A percentile compares a stretch with the other conserved stretches of the same genome.
These are phyloP conservation scores for Acarospora socialis DNA, from an alignment of 2,329 filamentous ascomycete species.

Conservation along the genomic window DNA sequence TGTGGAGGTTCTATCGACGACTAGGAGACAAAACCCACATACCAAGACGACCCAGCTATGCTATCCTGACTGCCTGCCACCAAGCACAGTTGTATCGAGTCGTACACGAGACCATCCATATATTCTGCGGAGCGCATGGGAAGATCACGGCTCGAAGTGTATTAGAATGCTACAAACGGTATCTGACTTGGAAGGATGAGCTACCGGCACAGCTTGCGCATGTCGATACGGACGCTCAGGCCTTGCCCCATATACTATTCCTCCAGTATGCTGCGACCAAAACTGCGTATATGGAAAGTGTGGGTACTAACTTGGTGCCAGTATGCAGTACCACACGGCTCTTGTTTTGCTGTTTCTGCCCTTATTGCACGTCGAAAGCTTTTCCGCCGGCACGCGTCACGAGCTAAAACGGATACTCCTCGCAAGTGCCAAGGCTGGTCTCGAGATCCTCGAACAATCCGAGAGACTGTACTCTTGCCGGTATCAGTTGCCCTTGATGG, in stretches of 20 bases:
- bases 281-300: too few relatives aligned
- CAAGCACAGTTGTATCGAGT: conserved; percentile 15
- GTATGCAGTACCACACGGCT: conserved; percentile 17
- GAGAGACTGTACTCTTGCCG: conserved; percentile 13
- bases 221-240: conserved; percentile 8
- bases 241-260: conserved; percentile 17
- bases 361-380: conserved; percentile 12
- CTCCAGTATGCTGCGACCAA: conserved; percentile 17
- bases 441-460: conserved; percentile 14
- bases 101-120: conserved; percentile 14
- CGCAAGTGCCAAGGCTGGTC: conserved; percentile 13
- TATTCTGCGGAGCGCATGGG: conserved; percentile 16
- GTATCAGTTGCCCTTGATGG: conserved; percentile 16
- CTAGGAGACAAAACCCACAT: conserved; percentile 12
- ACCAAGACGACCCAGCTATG: conserved; percentile 13
- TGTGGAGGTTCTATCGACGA: conserved; percentile 17
- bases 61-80: conserved; percentile 14
- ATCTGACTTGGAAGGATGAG: conserved; percentile 14
- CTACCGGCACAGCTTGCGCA: conserved; percentile 13
- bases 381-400: conserved; percentile 9
- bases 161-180: conserved; percentile 13
- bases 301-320: too few relatives aligned
- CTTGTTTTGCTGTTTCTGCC: conserved; percentile 18
- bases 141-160: conserved; percentile 13
- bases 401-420: conserved; percentile 13